Evolutionary conservation across 2,329 filamentous ascomycete genomes (phyloP), one percentile per base, ranked within the genome.

Genomic region (Xylariales sp.): DNA sequence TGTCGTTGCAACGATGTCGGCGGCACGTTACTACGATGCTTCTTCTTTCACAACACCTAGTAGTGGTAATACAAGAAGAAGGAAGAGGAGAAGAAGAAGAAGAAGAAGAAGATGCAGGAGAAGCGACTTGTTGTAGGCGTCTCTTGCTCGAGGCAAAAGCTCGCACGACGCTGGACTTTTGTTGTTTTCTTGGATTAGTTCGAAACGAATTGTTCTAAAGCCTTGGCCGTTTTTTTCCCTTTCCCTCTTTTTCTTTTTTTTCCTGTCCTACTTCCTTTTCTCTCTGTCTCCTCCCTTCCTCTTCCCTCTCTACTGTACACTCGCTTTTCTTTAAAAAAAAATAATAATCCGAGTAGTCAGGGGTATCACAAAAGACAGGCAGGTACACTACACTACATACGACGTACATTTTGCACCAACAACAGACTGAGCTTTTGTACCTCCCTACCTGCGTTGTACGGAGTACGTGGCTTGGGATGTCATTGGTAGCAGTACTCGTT

Each of bases 301-400:
- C 54, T 64, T 55, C 18, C 57, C 49, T 57, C 49, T 63, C 58
- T 57, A 48, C 49, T 63, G 54, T 57, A 48, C 46, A 43, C 59
- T 66, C 59, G 49, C 63, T 46, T 56, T 55, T 62, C 50, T 48
- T 55, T 30, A 43, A 69, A 57, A 65, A 54, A 41, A 41, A 14
- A 41, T 3, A 34, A 5, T 5, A 5, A 56, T 18, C 48, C 48
- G 39, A 53, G 43, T 7, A 41, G 63, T 62, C 63, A 69, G 67
- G 67, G 67, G 58, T 66, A 46, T 50, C 8, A 59, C 34, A 52
- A 43, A 28, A 59, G 48, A 46, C 30, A 52, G 46, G 61, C 32
- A 64, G 36, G 48, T 52, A 62, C 59, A 53, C 54, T 52, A 62
- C 59, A 53, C 54, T 12, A 56, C 53, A 30, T 45, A 56, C 23